A percentile compares a stretch with the other conserved stretches of the same genome.
These are phyloP conservation scores for Globisporangium nagaii DNA, from an alignment of 352 stramenopile species.

Conservation along the genomic window DNA sequence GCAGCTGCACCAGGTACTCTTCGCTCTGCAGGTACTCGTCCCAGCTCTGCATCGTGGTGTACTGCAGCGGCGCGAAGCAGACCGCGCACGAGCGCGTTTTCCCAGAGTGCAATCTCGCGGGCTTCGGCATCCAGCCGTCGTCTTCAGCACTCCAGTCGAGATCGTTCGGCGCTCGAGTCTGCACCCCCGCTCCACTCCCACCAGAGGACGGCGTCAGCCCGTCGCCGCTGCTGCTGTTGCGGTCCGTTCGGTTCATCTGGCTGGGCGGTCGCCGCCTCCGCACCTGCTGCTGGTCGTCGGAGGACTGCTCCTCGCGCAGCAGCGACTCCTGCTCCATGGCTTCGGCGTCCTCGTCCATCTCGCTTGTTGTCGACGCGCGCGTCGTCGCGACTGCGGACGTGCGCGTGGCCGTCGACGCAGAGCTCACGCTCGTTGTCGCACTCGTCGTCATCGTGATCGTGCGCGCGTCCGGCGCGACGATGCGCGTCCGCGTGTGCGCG, in stretches of 20 bases:
- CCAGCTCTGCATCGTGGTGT: slow-evolving; percentile 60
- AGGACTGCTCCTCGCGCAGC: slow-evolving; percentile 1
- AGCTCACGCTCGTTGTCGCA: not conserved
- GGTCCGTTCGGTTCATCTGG: slow-evolving; percentile 6
- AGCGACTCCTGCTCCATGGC: slow-evolving; percentile 4
- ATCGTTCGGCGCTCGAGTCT: not conserved
- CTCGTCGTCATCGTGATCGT: not conserved
- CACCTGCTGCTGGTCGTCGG: not conserved
- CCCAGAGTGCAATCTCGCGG: slow-evolving; percentile 69
- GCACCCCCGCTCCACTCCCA: not conserved
- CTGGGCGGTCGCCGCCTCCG: not conserved
- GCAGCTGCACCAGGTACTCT: slow-evolving; percentile 64
- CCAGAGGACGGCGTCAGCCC: not conserved
- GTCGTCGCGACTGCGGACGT: not conserved
- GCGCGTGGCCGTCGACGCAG: not conserved
- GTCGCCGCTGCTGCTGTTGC: slow-evolving; percentile 9
- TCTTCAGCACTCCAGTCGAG: slow-evolving; percentile 28
- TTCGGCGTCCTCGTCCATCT: slow-evolving; percentile 1
- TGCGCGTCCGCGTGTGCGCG: slow-evolving; percentile 2
- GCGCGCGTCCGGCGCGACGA: not conserved
- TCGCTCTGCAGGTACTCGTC: slow-evolving; percentile 83
- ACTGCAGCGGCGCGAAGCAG: slow-evolving; percentile 77
- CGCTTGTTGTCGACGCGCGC: slow-evolving; percentile 1
- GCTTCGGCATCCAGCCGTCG: slow-evolving; percentile 84
- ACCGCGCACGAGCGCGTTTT: slow-evolving; percentile 69